Percentiles rank a stretch among this genome's conserved stretches.
These are phyloP conservation scores for Aspergillus ochraceus DNA, from an alignment of 2,329 filamentous ascomycete species.

Conservation along the genomic window DNA sequence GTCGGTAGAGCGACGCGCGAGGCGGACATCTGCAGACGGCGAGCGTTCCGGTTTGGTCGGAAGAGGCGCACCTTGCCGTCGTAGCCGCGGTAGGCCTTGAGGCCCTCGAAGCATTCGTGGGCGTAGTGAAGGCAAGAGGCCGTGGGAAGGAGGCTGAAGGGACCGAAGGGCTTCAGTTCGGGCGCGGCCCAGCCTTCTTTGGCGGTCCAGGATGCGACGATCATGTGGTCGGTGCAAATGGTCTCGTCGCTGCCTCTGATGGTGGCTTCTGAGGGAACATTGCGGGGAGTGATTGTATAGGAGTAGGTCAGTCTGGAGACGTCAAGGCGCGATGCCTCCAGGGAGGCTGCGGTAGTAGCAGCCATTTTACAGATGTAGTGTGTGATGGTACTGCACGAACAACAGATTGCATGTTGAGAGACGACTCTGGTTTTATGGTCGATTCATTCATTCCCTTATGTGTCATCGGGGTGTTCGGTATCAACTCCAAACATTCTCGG, in stretches of 20 bases:
- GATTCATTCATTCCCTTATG: no score
- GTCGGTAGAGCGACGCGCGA: constrained; percentile 69
- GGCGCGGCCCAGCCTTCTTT: constrained; percentile 68
- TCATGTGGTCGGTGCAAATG: constrained; percentile 76
- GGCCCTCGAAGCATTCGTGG: constrained; percentile 81
- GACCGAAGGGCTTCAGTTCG: constrained; percentile 70
- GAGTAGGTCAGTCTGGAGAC: neutral
- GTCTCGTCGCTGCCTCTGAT: neutral
- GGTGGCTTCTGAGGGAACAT: neutral
- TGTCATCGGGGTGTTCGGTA: no score
- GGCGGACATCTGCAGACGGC: constrained; percentile 55
- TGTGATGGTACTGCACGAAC: no score
- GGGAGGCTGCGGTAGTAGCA: no score
- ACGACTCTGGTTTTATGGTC: no score
- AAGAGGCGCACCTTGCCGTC: constrained; percentile 72
- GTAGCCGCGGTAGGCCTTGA: constrained; percentile 65
- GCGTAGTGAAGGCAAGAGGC: constrained; percentile 79
- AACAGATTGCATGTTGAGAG: no score
- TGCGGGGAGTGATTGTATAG: neutral
- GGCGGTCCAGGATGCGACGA: constrained; percentile 65
- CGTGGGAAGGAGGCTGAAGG: constrained; percentile 71
- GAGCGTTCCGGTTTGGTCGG: constrained; percentile 66
- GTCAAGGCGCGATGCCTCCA: neutral
- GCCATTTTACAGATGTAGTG: no score
- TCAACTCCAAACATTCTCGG: no score